Evolutionary conservation across 768 basidiomycete species (phyloP).

Genomic region (Ramaria rubella): DNA sequence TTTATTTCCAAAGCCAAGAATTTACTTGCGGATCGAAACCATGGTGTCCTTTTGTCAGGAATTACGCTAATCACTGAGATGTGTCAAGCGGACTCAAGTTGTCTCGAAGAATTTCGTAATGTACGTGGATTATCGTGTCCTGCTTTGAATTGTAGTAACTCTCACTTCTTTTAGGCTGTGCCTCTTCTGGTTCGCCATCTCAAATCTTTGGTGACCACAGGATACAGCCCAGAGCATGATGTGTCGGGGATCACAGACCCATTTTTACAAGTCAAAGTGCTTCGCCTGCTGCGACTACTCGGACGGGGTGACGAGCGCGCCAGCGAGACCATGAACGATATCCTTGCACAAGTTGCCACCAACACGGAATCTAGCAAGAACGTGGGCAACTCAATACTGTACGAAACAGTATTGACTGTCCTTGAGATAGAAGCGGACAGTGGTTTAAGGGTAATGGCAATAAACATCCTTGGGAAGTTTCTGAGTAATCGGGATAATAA

Average conservation of each 20-base stretch:
- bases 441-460: slow-evolving; percentile 96
- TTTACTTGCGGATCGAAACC: slow-evolving; percentile 91
- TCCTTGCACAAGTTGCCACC: slow-evolving; percentile 97
- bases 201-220: slow-evolving; percentile 91
- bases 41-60: slow-evolving; percentile 90
- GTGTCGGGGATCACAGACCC: slow-evolving; percentile 99
- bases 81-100: slow-evolving; percentile 69
- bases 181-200: slow-evolving; percentile 90
- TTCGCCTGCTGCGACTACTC: slow-evolving; percentile 82
- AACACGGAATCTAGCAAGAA: slow-evolving; percentile 98
- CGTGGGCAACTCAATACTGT: slow-evolving; percentile 95
- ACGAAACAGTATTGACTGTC: slow-evolving; percentile 94
- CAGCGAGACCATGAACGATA: slow-evolving; percentile 97
- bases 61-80: slow-evolving; percentile 95
- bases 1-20: slow-evolving; percentile 84
- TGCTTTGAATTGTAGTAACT: not conserved
- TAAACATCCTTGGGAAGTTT: slow-evolving; percentile 98
- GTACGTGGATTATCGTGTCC: slow-evolving; percentile 39
- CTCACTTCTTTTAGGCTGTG: slow-evolving; percentile 54
- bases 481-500: slow-evolving; percentile 97
- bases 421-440: slow-evolving; percentile 97
- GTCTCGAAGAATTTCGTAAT: slow-evolving; percentile 83
- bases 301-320: slow-evolving; percentile 80
- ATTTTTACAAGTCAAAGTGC: slow-evolving; percentile 88
- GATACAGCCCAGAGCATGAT: slow-evolving; percentile 97